phyloP scores from a whole-genome alignment of 2,329 filamentous ascomycete species.

The Diaporthe caulivora region DNA sequence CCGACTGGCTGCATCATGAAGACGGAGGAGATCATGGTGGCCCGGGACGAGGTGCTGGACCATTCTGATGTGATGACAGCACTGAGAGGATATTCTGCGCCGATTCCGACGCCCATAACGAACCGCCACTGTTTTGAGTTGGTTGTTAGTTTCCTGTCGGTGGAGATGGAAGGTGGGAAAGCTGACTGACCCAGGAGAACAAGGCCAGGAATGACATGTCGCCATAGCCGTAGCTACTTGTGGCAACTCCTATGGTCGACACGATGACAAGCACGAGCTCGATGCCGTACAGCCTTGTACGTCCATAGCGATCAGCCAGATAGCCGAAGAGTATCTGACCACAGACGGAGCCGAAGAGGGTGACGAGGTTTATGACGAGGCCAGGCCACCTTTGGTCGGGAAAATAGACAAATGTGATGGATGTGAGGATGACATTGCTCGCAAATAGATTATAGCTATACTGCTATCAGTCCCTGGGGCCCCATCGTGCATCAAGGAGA shows the following conservation, averaged over 20 bases:
- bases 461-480: not conserved
- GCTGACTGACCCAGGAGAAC: conserved; percentile 58
- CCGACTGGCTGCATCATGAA: conserved; percentile 79
- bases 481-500: not conserved
- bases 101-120: conserved; percentile 69
- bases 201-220: conserved; percentile 64
- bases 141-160: not conserved
- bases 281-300: conserved; percentile 68
- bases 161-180: not conserved
- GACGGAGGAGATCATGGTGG: conserved; percentile 76
- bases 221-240: conserved; percentile 61
- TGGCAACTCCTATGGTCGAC: conserved; percentile 69
- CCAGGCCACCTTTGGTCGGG: conserved; percentile 59
- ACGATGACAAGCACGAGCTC: conserved; percentile 68
- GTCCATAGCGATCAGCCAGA: conserved; percentile 66
- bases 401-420: conserved; percentile 66
- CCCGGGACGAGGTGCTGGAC: conserved; percentile 71
- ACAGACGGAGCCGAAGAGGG: conserved; percentile 63
- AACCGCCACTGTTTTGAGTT: conserved; percentile 59
- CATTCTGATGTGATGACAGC: conserved; percentile 78
- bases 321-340: conserved; percentile 67
- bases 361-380: conserved; percentile 65
- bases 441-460: conserved; percentile 66
- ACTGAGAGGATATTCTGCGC: conserved; percentile 76
- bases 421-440: conserved; percentile 66